Evolutionary conservation across 495 filamentous ascomycete species (phyloP).

Genomic region (Neurospora sp.): DNA sequence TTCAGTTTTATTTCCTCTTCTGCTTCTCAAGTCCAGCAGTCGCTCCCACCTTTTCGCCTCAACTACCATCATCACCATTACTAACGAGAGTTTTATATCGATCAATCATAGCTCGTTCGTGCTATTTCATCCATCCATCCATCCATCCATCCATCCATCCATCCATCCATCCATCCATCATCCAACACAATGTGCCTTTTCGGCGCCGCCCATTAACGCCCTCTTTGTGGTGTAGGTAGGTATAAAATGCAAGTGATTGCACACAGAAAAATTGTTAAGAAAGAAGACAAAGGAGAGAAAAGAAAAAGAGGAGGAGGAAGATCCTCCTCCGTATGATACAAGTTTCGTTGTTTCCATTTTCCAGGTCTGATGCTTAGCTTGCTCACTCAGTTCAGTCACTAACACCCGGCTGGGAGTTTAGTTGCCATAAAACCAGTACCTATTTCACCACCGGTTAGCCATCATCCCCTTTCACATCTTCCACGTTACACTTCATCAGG

Average conservation of each 20-base stretch:
- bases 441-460: conserved; percentile 10
- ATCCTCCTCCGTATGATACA: conserved; percentile 6
- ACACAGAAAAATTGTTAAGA: not conserved
- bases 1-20: too few relatives aligned
- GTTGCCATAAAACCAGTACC: conserved; percentile 32
- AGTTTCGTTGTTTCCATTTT: not conserved
- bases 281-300: conserved; percentile 4
- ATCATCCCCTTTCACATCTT: too few relatives aligned
- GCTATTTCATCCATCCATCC: not conserved
- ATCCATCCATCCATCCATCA: not conserved
- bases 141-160: too few relatives aligned
- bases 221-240: not conserved
- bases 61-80: too few relatives aligned
- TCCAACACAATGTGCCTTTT: not conserved
- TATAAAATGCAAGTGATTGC: not conserved
- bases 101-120: not conserved
- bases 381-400: not conserved
- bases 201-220: not conserved
- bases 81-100: too few relatives aligned
- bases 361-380: not conserved
- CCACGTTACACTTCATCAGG: too few relatives aligned
- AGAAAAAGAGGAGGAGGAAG: not conserved
- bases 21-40: too few relatives aligned
- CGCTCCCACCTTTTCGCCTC: too few relatives aligned
- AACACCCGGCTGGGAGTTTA: not conserved